phyloP scores from a whole-genome alignment of 169 alveolate species.

The Cryptosporidium meleagridis region DNA sequence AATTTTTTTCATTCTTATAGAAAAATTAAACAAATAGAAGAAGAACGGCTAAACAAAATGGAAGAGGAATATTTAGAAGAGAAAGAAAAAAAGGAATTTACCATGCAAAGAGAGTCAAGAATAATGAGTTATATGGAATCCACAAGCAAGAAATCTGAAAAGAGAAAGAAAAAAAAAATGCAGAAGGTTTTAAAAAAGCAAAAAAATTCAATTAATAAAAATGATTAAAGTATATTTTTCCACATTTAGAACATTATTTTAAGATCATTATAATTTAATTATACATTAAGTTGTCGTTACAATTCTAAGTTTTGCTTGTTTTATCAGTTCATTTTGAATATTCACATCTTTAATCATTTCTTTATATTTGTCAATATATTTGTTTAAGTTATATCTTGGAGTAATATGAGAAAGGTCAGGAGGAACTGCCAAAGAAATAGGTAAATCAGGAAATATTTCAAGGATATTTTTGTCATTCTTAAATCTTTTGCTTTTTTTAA shows the following conservation, averaged over 20 bases:
- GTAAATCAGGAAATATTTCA: conserved; percentile 17
- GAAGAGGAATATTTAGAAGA: conserved; percentile 75
- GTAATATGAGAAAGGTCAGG: conserved; percentile 29
- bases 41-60: conserved; percentile 76
- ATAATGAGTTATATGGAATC: conserved; percentile 19
- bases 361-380: conserved; percentile 43
- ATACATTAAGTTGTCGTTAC: conserved; percentile 43
- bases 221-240: neutral
- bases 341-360: conserved; percentile 16
- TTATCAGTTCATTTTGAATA: conserved; percentile 30
- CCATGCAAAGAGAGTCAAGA: conserved; percentile 28
- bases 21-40: conserved; percentile 57
- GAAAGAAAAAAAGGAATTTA: conserved; percentile 62
- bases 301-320: conserved; percentile 60
- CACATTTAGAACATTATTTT: neutral
- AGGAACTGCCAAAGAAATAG: conserved; percentile 25
- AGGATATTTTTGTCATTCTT: neutral
- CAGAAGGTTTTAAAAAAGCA: neutral
- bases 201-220: neutral
- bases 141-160: conserved; percentile 45
- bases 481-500: neutral
- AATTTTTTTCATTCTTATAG: conserved; percentile 78
- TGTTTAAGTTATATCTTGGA: conserved; percentile 34
- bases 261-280: neutral
- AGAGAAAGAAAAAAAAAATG: conserved; percentile 43